A percentile compares a stretch with the other conserved stretches of the same genome.
These are phyloP conservation scores for Neurospora sp. DNA, from an alignment of 495 filamentous ascomycete genomes.

Conservation along the genomic window DNA sequence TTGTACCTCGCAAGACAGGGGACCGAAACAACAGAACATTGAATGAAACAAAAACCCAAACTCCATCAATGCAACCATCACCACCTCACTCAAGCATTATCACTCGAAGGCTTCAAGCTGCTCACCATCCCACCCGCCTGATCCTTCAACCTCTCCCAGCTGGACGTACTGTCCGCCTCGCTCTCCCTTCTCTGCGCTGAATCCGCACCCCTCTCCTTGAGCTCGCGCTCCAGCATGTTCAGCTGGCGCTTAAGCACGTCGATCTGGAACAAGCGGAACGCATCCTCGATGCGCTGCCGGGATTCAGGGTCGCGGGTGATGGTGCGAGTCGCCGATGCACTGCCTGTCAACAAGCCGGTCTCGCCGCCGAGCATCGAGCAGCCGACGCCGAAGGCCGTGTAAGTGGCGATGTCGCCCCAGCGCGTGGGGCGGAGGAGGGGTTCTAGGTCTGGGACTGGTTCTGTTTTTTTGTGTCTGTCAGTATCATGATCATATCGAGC, in stretches of 20 bases:
- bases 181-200: constrained; percentile 13
- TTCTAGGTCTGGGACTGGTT: constrained; percentile 52
- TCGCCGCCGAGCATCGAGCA: constrained; percentile 58
- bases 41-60: not conserved
- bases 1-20: not conserved
- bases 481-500: too few species aligned
- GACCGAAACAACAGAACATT: not conserved
- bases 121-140: constrained; percentile 6
- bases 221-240: constrained; percentile 36
- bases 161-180: not conserved
- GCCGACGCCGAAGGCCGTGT: constrained; percentile 50
- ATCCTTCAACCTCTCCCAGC: constrained; percentile 10
- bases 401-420: constrained; percentile 52
- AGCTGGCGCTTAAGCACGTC: constrained; percentile 52
- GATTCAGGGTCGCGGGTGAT: constrained; percentile 46
- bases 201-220: not conserved
- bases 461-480: constrained; percentile 23
- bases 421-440: constrained; percentile 44
- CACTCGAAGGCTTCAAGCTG: not conserved
- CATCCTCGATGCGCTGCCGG: constrained; percentile 49
- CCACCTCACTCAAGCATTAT: not conserved
- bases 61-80: not conserved
- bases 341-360: constrained; percentile 47
- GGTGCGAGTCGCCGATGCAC: constrained; percentile 36
- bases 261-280: constrained; percentile 51